Percentiles rank a stretch among this genome's conserved stretches.
Evolutionary conservation across 768 basidiomycete species (phyloP).

Genomic region (Mycena galericulata): DNA sequence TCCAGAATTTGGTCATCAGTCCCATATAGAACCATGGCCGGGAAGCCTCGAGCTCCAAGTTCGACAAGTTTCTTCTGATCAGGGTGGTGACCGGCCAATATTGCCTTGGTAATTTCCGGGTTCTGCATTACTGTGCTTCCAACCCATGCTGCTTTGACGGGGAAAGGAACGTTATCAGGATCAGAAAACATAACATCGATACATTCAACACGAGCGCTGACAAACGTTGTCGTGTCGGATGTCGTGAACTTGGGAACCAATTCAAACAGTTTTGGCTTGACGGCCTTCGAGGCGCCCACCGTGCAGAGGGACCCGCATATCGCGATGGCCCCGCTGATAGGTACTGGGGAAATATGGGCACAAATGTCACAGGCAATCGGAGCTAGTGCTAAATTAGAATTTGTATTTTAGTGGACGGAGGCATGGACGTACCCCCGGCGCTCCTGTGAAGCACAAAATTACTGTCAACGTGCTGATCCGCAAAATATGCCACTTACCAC

Average conservation of each 20-base stretch:
- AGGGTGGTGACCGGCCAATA: slow-evolving; percentile 15
- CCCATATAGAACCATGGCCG: slow-evolving; percentile 33
- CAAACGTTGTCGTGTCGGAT: slow-evolving; percentile 14
- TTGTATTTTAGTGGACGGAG: not conserved
- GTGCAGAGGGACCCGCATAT: slow-evolving; percentile 26
- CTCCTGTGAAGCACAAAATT: slow-evolving; percentile 27
- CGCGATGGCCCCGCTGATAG: slow-evolving; percentile 26
- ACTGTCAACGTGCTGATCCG: no score
- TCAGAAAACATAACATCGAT: slow-evolving; percentile 17
- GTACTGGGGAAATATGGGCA: slow-evolving; percentile 28
- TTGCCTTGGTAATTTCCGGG: slow-evolving; percentile 3
- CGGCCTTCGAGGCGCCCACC: not conserved
- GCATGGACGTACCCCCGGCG: slow-evolving; percentile 17
- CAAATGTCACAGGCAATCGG: slow-evolving; percentile 30
- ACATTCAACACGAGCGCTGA: slow-evolving; percentile 18
- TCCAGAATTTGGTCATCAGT: slow-evolving; percentile 25
- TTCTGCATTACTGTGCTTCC: slow-evolving; percentile 12
- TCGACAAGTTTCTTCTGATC: slow-evolving; percentile 18
- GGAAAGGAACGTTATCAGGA: slow-evolving; percentile 8
- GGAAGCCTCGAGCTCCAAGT: slow-evolving; percentile 22
- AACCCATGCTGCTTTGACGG: slow-evolving; percentile 27
- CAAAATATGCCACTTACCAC: slow-evolving; percentile 14
- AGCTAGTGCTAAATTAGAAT: not conserved
- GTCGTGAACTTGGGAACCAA: slow-evolving; percentile 10
- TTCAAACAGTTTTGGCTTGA: slow-evolving; percentile 14